A percentile compares a stretch with the other conserved stretches of the same genome.
Conservation (phyloP, 2,329 filamentous ascomycete genomes). For the Aspergillus melleus region DNA sequence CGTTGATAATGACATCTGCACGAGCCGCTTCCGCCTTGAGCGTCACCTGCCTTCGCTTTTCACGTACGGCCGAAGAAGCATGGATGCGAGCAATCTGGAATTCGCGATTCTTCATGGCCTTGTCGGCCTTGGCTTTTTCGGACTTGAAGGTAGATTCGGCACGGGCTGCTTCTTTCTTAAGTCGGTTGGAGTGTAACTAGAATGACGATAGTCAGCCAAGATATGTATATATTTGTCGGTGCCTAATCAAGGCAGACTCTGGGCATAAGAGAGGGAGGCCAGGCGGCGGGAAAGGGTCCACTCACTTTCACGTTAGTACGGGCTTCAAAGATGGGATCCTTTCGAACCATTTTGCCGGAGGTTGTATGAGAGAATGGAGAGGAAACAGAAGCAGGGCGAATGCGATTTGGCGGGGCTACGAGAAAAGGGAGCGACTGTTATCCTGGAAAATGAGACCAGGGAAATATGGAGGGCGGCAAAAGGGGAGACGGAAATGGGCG, state of each 20-base stretch:
- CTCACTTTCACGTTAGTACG: conserved; percentile 44
- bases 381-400: too few relatives aligned
- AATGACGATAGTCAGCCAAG: not conserved
- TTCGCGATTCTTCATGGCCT: conserved; percentile 49
- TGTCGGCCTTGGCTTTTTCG: conserved; percentile 51
- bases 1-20: conserved; percentile 51
- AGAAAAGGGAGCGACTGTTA: not conserved
- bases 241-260: not conserved
- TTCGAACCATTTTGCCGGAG: conserved; percentile 37
- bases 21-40: conserved; percentile 48
- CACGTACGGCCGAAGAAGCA: conserved; percentile 47
- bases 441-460: conserved; percentile 3
- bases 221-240: not conserved
- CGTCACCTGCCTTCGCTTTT: conserved; percentile 48
- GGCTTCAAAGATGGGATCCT: conserved; percentile 44
- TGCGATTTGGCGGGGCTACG: not conserved
- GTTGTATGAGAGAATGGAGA: not conserved
- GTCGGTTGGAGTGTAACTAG: conserved; percentile 49
- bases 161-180: conserved; percentile 49
- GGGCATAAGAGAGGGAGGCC: not conserved
- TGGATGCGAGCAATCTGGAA: conserved; percentile 52
- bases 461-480: conserved; percentile 1
- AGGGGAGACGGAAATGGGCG: conserved; percentile 9
- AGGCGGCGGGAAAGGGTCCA: not conserved
- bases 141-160: conserved; percentile 48